phyloP scores from a whole-genome alignment of 2,329 filamentous ascomycete genomes.

The Dactylellina sp. region DNA sequence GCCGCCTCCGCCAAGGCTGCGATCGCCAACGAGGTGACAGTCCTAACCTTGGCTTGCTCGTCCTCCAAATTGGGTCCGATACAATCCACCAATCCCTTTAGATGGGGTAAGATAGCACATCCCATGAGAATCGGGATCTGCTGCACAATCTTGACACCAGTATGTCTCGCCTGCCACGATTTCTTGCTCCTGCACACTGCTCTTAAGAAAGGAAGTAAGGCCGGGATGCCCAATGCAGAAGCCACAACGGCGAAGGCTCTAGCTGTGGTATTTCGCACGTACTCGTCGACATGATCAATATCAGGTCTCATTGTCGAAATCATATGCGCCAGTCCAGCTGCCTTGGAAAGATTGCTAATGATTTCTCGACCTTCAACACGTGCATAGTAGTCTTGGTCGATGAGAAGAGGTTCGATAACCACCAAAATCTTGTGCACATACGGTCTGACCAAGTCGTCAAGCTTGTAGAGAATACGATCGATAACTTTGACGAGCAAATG shows the following conservation, averaged over 20 bases:
- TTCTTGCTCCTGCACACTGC: slow-evolving; percentile 98
- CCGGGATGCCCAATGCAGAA: slow-evolving; percentile 93
- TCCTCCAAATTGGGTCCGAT: slow-evolving; percentile 96
- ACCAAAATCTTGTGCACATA: slow-evolving; percentile 99
- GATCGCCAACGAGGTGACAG: slow-evolving; percentile 93
- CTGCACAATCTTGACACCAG: slow-evolving; percentile 98
- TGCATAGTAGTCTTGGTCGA: slow-evolving; percentile 99
- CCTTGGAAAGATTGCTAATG: slow-evolving; percentile 97
- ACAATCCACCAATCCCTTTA: slow-evolving; percentile 95
- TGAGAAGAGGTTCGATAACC: slow-evolving; percentile 97
- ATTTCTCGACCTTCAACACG: slow-evolving; percentile 98
- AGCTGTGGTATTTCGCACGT: slow-evolving; percentile 96
- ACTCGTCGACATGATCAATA: slow-evolving; percentile 98
- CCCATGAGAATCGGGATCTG: slow-evolving; percentile 99
- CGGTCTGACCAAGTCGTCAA: slow-evolving; percentile 93
- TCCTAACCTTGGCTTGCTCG: slow-evolving; percentile 96
- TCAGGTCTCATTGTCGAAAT: slow-evolving; percentile 99
- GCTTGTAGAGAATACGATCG: slow-evolving; percentile 96
- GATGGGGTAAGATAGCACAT: slow-evolving; percentile 91
- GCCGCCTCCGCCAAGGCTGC: slow-evolving; percentile 95
- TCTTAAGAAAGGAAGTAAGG: slow-evolving; percentile 90
- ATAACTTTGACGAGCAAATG: slow-evolving; percentile 99
- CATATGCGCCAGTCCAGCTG: slow-evolving; percentile 96
- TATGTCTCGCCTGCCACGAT: slow-evolving; percentile 97
- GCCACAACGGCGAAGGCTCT: slow-evolving; percentile 97